Evolutionary conservation across 768 basidiomycete genomes (phyloP).

Genomic region (Erythrobasidium yunnanense): DNA sequence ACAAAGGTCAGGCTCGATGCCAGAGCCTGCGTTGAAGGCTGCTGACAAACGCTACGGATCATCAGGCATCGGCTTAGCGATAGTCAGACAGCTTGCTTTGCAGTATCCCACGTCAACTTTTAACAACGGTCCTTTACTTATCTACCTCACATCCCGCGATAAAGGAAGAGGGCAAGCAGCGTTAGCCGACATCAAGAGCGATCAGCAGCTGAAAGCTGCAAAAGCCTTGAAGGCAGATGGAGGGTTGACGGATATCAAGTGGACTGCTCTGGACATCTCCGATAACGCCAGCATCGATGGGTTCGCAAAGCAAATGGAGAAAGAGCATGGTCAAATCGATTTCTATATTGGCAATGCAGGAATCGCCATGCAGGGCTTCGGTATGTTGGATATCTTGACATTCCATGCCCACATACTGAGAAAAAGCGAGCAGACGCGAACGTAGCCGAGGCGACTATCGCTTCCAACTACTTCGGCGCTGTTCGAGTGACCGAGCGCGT

Average conservation of each 20-base stretch:
- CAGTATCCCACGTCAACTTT: constrained; percentile 24
- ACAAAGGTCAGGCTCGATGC: not conserved
- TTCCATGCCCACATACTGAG: not conserved
- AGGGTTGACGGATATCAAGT: constrained; percentile 15
- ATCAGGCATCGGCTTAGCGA: constrained; percentile 28
- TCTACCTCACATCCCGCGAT: constrained; percentile 31
- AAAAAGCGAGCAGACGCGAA: constrained; percentile 25
- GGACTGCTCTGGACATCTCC: constrained; percentile 30
- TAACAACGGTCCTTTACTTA: constrained; percentile 28
- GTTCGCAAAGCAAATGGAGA: constrained; percentile 21
- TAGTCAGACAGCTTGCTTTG: constrained; percentile 24
- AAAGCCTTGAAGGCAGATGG: constrained; percentile 24
- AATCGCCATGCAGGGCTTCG: constrained; percentile 25
- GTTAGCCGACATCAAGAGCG: constrained; percentile 17
- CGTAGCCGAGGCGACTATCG: constrained; percentile 32
- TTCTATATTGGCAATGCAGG: constrained; percentile 35
- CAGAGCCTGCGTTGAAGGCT: not conserved
- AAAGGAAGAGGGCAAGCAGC: constrained; percentile 24
- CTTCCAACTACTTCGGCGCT: constrained; percentile 31
- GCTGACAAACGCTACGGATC: not conserved
- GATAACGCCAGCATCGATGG: constrained; percentile 29
- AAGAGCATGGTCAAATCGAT: constrained; percentile 32
- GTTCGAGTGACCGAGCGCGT: constrained; percentile 30
- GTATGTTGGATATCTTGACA: not conserved
- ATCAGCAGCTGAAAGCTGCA: not conserved